Base-by-base conservation (phyloP, 2,329 filamentous ascomycete species). In the Trichoderma sp. region DNA sequence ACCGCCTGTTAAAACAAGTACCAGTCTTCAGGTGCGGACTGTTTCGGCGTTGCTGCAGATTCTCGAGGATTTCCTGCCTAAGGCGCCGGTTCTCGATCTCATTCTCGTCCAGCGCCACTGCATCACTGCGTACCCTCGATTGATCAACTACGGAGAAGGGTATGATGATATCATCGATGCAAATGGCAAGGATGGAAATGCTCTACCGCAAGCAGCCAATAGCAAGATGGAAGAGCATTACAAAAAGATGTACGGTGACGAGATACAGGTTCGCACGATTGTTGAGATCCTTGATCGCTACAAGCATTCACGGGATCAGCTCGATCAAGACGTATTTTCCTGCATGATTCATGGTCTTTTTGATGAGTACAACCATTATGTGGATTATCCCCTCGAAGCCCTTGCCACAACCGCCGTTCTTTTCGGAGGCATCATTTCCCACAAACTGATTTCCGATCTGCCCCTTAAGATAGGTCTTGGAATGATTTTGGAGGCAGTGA, bases 261-360 rank as follows among this genome's bases (percentile, higher is more conserved):
- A 98, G 75, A 90, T 95, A 24, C 92, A 95, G 74, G 93, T 98
- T 21, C 90, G 93, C 70, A 90, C 93, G 70, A 93, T 99, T 74
- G 92, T 99, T 66, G 91, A 93, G 73, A 89, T 94, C 51, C 88
- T 99, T 77, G 91, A 94, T 74, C 88, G 89, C 71, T 97, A 97
- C 83, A 98, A 99, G 80, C 90, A 90, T 71, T 98, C 97, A 0
- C 89, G 90, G 62, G 92, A 96, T 73, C 88, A 93, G 2, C 84
- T 91, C 18, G 94, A 98, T 73, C 96, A 98, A 80, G 96, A 99
- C 79, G 88, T 98, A 7, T 99, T 99, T 80, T 93, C 95, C 15
- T 98, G 95, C 83, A 99, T 99, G 94, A 97, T 99, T 43, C 95
- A 98, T 78, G 96, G 96, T 1, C 85, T 99, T 4, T 98, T 99